Percentiles rank a stretch among this genome's conserved stretches.
These are phyloP conservation scores for Hirsutella minnesotensis DNA, from an alignment of 2,329 filamentous ascomycete species.

Conservation along the genomic window DNA sequence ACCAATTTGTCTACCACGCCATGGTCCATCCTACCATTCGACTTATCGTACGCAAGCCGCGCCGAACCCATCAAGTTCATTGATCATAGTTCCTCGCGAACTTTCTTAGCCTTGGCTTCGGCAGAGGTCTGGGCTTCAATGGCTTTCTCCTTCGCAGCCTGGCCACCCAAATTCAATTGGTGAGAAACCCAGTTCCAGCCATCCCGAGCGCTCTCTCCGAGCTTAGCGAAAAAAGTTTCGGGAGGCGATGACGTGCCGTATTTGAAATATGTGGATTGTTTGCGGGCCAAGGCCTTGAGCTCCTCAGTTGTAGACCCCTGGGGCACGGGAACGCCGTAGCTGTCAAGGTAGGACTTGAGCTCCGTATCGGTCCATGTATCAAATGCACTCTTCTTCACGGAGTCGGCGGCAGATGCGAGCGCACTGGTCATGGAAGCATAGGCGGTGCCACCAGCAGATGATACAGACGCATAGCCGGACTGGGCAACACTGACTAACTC, in stretches of 20 bases:
- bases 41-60: too few relatives aligned
- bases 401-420: slow-evolving; percentile 50
- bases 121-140: slow-evolving; percentile 19
- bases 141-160: slow-evolving; percentile 36
- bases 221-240: slow-evolving; percentile 53
- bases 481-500: slow-evolving; percentile 58
- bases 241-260: slow-evolving; percentile 60
- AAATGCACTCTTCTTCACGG: slow-evolving; percentile 55
- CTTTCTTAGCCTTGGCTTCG: slow-evolving; percentile 19
- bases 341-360: slow-evolving; percentile 69
- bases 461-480: slow-evolving; percentile 47
- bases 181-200: slow-evolving; percentile 39
- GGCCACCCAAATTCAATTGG: slow-evolving; percentile 36
- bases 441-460: slow-evolving; percentile 40
- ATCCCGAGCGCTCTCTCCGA: slow-evolving; percentile 36
- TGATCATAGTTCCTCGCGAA: slow-evolving; percentile 39
- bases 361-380: slow-evolving; percentile 64
- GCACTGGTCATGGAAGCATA: slow-evolving; percentile 63
- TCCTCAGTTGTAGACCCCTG: slow-evolving; percentile 59
- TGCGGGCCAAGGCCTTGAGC: slow-evolving; percentile 57
- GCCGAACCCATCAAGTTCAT: too few relatives aligned
- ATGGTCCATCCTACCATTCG: too few relatives aligned
- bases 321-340: slow-evolving; percentile 57
- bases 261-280: slow-evolving; percentile 64
- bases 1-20: too few relatives aligned